These are phyloP conservation scores for Penicillium sp. DNA, from an alignment of 2,329 filamentous ascomycete genomes.

Conservation along the genomic window DNA sequence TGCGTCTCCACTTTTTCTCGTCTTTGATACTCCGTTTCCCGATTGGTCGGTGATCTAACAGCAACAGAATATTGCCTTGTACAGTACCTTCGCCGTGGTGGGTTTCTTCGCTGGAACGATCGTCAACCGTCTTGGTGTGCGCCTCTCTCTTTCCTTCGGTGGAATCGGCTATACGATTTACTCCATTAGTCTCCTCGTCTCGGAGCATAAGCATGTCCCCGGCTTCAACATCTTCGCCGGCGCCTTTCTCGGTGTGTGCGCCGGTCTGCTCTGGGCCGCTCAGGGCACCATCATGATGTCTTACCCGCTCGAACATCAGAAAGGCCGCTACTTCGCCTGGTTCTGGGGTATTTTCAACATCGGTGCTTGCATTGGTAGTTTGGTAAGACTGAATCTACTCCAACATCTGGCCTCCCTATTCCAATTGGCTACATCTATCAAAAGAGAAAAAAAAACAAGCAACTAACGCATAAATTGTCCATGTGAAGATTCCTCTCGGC, in stretches of 20 bases:
- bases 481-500: slow-evolving; percentile 40
- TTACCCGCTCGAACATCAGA: slow-evolving; percentile 74
- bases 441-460: neutral
- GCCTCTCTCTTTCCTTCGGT: slow-evolving; percentile 42
- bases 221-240: slow-evolving; percentile 51
- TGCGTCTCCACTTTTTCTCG: neutral
- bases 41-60: neutral
- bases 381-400: slow-evolving; percentile 49
- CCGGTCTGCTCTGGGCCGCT: slow-evolving; percentile 49
- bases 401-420: neutral
- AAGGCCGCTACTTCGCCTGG: slow-evolving; percentile 82
- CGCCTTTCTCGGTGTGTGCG: slow-evolving; percentile 48
- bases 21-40: neutral
- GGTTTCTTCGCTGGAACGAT: slow-evolving; percentile 59
- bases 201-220: slow-evolving; percentile 46
- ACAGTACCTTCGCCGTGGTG: slow-evolving; percentile 66
- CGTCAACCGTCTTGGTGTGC: slow-evolving; percentile 43
- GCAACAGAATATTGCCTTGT: slow-evolving; percentile 60
- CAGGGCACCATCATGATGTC: slow-evolving; percentile 63
- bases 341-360: slow-evolving; percentile 96
- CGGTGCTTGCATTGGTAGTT: slow-evolving; percentile 77
- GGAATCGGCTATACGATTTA: slow-evolving; percentile 49
- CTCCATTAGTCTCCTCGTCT: slow-evolving; percentile 36
- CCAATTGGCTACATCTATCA: neutral
- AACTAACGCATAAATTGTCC: neutral